phyloP scores from a whole-genome alignment of 257 asterid species.

The Capsicum rhomboideum region DNA sequence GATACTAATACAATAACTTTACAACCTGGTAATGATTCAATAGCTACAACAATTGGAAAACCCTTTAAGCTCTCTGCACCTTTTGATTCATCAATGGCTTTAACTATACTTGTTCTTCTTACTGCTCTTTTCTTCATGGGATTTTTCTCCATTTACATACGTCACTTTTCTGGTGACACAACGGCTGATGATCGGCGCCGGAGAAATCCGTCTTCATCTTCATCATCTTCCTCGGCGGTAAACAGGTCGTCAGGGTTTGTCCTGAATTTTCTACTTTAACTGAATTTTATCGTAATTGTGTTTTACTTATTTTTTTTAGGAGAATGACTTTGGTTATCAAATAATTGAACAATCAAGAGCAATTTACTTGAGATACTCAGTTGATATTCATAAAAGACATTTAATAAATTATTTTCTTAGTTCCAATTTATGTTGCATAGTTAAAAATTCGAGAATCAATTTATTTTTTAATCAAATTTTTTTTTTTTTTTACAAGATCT shows the following conservation, averaged over 20 bases:
- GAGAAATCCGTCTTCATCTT: conserved; percentile 8
- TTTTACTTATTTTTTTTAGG: too few species aligned
- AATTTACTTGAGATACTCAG: too few species aligned
- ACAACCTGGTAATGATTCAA: neutral
- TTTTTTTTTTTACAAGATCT: too few species aligned
- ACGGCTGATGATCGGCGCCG: neutral
- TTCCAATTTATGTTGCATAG: too few species aligned
- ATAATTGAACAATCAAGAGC: too few species aligned
- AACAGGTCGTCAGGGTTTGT: neutral
- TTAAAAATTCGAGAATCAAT: too few species aligned
- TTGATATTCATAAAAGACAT: too few species aligned
- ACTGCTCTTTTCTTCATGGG: conserved; percentile 57
- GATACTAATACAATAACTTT: neutral
- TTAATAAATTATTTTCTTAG: too few species aligned
- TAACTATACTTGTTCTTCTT: conserved; percentile 44
- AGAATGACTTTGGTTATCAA: too few species aligned
- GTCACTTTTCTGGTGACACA: conserved; percentile 35
- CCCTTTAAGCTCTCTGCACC: conserved; percentile 13
- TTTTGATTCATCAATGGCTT: conserved; percentile 53
- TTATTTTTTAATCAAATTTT: too few species aligned
- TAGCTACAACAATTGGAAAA: neutral
- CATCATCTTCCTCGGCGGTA: neutral
- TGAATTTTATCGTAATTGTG: too few species aligned
- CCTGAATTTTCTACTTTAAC: too few species aligned
- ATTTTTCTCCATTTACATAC: conserved; percentile 59